These are phyloP conservation scores for Bryum argenteum DNA, from an alignment of 225 moss, liverwort and hornwort species.

Conservation along the genomic window DNA sequence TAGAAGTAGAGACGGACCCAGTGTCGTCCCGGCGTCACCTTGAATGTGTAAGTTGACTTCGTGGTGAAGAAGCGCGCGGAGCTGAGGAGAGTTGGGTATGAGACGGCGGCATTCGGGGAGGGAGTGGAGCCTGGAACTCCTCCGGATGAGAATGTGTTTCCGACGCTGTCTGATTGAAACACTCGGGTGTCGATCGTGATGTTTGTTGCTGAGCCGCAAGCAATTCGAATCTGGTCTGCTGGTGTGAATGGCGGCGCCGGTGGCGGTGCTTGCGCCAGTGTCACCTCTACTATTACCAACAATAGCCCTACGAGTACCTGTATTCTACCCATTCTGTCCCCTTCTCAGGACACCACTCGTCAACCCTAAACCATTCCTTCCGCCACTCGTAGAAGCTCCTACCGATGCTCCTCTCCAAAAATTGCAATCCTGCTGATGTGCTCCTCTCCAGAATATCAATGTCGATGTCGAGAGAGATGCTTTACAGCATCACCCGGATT, in stretches of 20 bases:
- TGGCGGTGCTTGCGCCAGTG: slow-evolving; percentile 32
- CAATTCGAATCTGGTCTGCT: slow-evolving; percentile 45
- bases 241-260: slow-evolving; percentile 30
- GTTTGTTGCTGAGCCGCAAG: slow-evolving; percentile 56
- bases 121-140: slow-evolving; percentile 56
- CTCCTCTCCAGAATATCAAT: no score
- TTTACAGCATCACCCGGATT: slow-evolving; percentile 25
- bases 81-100: slow-evolving; percentile 51
- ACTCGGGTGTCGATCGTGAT: slow-evolving; percentile 37
- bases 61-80: slow-evolving; percentile 68
- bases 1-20: slow-evolving; percentile 90
- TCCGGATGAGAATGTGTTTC: slow-evolving; percentile 42
- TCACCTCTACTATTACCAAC: slow-evolving; percentile 16
- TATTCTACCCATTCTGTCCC: slow-evolving; percentile 40
- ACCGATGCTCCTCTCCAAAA: no score
- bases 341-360: slow-evolving; percentile 13
- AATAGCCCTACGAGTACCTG: slow-evolving; percentile 28
- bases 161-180: slow-evolving; percentile 48
- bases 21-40: slow-evolving; percentile 54
- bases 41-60: slow-evolving; percentile 63
- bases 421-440: no score
- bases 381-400: not conserved
- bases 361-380: slow-evolving; percentile 44
- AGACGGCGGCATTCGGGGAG: slow-evolving; percentile 37
- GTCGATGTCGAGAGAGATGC: no score